phyloP scores from a whole-genome alignment of 192 early-diverging fungal species.

The Mortierella antarctica region DNA sequence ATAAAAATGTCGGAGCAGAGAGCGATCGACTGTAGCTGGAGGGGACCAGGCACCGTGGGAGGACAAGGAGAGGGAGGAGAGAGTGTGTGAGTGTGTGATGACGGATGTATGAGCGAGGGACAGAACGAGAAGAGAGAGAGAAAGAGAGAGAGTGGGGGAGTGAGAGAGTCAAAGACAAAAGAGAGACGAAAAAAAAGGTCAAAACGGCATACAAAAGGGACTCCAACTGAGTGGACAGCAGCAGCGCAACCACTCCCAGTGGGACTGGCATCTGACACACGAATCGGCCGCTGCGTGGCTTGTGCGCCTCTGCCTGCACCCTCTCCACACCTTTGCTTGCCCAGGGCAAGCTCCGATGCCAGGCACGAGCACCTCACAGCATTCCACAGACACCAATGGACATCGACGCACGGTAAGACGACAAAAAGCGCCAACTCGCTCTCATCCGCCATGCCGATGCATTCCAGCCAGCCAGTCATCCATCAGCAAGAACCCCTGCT shows the following conservation, averaged over 20 bases:
- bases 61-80: neutral
- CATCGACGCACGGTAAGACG: slow-evolving; percentile 19
- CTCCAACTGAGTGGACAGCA: neutral
- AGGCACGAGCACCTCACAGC: neutral
- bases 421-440: neutral
- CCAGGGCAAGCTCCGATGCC: neutral
- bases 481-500: neutral
- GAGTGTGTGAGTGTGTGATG: too few relatives aligned
- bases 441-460: neutral
- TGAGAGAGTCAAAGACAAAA: neutral
- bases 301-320: neutral
- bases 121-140: neutral
- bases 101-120: neutral
- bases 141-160: neutral
- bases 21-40: too few relatives aligned
- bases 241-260: too few relatives aligned
- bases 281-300: slow-evolving; percentile 4
- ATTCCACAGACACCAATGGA: slow-evolving; percentile 20
- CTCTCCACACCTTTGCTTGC: neutral
- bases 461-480: neutral
- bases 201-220: neutral
- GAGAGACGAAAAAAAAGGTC: neutral
- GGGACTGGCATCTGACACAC: neutral
- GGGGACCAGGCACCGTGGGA: neutral
- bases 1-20: too few relatives aligned